Evolutionary conservation across 2,329 filamentous ascomycete species (phyloP).

Genomic region (Plectosphaerella cucumerina): DNA sequence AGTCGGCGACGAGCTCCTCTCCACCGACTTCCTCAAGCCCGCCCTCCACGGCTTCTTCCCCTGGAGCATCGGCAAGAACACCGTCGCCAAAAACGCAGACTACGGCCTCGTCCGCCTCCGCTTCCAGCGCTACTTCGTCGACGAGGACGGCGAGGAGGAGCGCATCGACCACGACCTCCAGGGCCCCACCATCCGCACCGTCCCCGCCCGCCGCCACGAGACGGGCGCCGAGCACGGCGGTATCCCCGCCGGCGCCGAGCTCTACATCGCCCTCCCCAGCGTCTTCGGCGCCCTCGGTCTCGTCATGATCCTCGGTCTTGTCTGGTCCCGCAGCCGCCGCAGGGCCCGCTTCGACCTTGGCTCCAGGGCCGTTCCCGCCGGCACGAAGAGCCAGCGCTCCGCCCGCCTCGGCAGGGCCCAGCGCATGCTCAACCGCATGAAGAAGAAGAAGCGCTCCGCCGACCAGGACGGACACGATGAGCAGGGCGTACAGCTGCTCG

Average conservation of each 20-base stretch:
- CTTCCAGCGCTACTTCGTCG: constrained; percentile 26
- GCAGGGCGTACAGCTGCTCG: background rate
- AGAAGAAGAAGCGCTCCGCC: background rate
- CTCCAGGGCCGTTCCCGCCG: background rate
- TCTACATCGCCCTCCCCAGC: constrained; percentile 50
- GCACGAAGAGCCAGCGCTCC: background rate
- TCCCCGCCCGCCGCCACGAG: constrained; percentile 21
- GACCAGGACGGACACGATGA: background rate
- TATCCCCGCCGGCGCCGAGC: constrained; percentile 31
- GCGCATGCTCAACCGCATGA: background rate
- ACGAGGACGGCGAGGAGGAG: constrained; percentile 28
- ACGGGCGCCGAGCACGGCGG: constrained; percentile 14
- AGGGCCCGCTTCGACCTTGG: background rate
- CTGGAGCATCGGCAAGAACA: constrained; percentile 19
- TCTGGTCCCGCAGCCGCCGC: constrained; percentile 29
- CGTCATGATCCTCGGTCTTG: constrained; percentile 48
- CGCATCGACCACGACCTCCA: constrained; percentile 24
- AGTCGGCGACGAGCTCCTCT: constrained; percentile 11
- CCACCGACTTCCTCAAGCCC: constrained; percentile 6
- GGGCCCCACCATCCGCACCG: constrained; percentile 34
- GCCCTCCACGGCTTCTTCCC: constrained; percentile 26
- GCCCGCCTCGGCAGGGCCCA: background rate
- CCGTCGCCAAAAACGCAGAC: constrained; percentile 11
- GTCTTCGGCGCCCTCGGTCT: constrained; percentile 43
- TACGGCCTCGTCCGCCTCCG: constrained; percentile 24